Evolutionary conservation across 805 yeast species (phyloP).

Genomic region (Metschnikowia hibisci): DNA sequence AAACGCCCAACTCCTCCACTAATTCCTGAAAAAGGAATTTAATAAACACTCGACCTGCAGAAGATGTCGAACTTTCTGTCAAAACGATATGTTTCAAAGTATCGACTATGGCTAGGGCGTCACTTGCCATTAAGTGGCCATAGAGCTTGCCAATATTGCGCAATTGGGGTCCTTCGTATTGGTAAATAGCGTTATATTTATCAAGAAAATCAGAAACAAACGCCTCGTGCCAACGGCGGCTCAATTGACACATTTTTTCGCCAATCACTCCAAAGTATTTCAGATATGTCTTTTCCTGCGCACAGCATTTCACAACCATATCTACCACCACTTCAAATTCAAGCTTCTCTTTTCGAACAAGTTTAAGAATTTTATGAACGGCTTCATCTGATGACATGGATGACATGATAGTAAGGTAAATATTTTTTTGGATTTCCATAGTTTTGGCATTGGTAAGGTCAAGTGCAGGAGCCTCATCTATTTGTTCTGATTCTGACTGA

Average conservation of each 20-base stretch:
- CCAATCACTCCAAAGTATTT: slow-evolving; percentile 79
- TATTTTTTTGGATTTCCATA: slow-evolving; percentile 64
- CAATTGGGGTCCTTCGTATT: slow-evolving; percentile 66
- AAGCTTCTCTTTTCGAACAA: slow-evolving; percentile 24
- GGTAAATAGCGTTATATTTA: slow-evolving; percentile 57
- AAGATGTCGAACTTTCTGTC: slow-evolving; percentile 69
- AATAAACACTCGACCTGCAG: slow-evolving; percentile 76
- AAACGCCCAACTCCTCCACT: slow-evolving; percentile 69
- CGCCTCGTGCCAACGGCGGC: slow-evolving; percentile 52
- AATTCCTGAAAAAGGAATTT: slow-evolving; percentile 78
- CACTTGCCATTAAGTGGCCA: slow-evolving; percentile 78
- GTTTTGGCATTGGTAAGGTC: slow-evolving; percentile 70
- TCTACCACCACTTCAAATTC: slow-evolving; percentile 49
- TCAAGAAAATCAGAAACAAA: slow-evolving; percentile 52
- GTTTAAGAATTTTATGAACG: slow-evolving; percentile 71
- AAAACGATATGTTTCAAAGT: slow-evolving; percentile 52
- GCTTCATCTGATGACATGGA: slow-evolving; percentile 92
- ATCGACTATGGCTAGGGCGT: slow-evolving; percentile 58
- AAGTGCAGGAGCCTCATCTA: neutral
- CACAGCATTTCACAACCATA: slow-evolving; percentile 74
- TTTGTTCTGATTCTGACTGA: no score
- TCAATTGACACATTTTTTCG: slow-evolving; percentile 54
- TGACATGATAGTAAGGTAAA: slow-evolving; percentile 82
- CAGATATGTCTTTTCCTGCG: slow-evolving; percentile 82
- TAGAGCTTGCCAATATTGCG: slow-evolving; percentile 79